These are phyloP conservation scores for Rhododendron williamsianum DNA, from an alignment of 148 eudicot species.

Conservation along the genomic window DNA sequence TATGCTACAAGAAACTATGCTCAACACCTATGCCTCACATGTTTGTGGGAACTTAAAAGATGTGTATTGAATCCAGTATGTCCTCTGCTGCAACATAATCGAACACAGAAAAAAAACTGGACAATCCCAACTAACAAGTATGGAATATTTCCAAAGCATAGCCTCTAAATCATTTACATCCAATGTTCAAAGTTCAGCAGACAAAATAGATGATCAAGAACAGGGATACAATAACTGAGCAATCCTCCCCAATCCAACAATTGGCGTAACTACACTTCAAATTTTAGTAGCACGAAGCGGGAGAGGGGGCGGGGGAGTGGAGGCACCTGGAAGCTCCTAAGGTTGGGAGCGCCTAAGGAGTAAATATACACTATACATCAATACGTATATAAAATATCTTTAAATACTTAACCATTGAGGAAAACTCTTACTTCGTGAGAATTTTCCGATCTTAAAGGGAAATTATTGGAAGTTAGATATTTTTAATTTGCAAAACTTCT, in stretches of 20 bases:
- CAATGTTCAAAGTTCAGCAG: not conserved
- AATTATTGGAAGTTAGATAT: not conserved
- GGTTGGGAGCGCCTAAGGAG: not conserved
- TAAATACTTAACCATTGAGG: not conserved
- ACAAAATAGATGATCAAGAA: not conserved
- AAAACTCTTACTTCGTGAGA: not conserved
- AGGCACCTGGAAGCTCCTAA: not conserved
- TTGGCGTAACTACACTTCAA: not conserved
- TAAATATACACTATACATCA: too few species aligned
- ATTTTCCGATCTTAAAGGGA: not conserved
- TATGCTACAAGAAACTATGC: not conserved
- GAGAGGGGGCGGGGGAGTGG: not conserved
- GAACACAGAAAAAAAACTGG: not conserved
- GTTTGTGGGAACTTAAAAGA: not conserved
- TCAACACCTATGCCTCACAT: not conserved
- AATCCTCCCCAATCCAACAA: not conserved
- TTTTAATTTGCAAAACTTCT: not conserved
- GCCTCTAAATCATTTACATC: not conserved
- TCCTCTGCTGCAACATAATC: not conserved
- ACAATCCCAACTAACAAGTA: not conserved
- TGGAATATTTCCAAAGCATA: not conserved
- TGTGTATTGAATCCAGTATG: not conserved
- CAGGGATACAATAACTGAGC: not conserved
- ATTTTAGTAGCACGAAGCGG: not conserved
- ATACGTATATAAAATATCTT: too few species aligned